Base-by-base conservation (phyloP, 768 basidiomycete species). In the Pulveroboletus sp. region DNA sequence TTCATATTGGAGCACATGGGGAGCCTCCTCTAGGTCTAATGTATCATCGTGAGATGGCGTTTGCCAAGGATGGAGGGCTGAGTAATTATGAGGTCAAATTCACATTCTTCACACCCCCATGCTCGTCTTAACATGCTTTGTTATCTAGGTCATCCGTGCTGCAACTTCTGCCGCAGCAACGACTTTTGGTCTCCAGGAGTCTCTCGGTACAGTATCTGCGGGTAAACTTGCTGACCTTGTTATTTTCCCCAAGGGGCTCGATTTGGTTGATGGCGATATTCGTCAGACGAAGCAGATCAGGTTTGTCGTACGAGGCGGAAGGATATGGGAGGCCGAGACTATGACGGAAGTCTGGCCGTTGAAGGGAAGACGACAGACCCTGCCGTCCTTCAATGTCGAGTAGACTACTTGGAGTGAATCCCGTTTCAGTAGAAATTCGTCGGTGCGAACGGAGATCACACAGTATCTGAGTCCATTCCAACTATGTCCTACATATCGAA, bases 311-410 rank as follows among this genome's bases (percentile, higher is more conserved):
- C 72, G 83, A 39, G 84, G 84, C 21, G 84, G 86, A n/a, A 74
- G 83, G 50, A 69, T 87, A 42, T 87, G 84, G 83, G 76, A 80
- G 43, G 84, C 86, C 0, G 68, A 71, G 24, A 80, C 76, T 5
- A 81, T 88, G 83, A 75, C 73, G 31, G 83, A 88, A 62, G 66
- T 83, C 3, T 89, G 84, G 84, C 86, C 86, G n/a, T 62, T 79
- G 33, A 75, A 79, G 49, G 81, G 83, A 26, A 75, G 73, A 56
- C 76, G 70, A 47, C 77, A 79, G 56, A 55, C 53, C 10, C 70
- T 81, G 57, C 83, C 85, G n/a, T 76, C 79, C 6, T 65, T 86
- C 43, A 87, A 86, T 63, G 66, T 67, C 1, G 72, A 75, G 38
- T 75, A 64, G 49, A 52, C 24, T 49, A 39, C 35, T n/a, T 5